Conservation (phyloP, 345 rosid species). For the Eucalyptus tenuipes region DNA sequence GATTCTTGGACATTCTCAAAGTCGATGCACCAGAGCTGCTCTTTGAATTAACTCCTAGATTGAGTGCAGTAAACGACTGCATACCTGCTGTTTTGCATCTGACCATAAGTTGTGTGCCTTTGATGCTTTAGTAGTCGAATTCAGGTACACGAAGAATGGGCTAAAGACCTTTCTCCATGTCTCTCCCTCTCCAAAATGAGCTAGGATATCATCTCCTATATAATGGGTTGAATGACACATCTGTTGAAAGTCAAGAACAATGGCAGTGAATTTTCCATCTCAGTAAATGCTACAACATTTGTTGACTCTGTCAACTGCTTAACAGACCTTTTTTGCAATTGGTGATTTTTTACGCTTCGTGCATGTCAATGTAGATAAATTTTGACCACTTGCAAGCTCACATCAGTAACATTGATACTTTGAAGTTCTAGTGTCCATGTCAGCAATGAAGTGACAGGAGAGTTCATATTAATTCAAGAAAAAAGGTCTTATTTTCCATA, state of each 20-base stretch:
- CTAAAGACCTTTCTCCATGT: slow-evolving; percentile 32
- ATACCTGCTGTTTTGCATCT: slow-evolving; percentile 26
- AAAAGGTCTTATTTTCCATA: neutral
- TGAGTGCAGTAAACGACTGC: neutral
- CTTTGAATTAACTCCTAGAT: neutral
- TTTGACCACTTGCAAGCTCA: neutral
- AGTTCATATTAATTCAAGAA: neutral
- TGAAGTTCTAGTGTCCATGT: neutral
- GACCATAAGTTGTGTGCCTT: slow-evolving; percentile 17
- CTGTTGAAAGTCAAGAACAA: neutral
- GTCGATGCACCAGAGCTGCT: neutral
- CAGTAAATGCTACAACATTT: neutral
- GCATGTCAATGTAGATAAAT: neutral
- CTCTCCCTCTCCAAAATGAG: slow-evolving; percentile 24
- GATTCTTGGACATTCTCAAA: neutral
- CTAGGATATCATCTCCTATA: slow-evolving; percentile 13
- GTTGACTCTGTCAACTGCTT: neutral
- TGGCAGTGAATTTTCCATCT: neutral
- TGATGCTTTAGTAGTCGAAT: slow-evolving; percentile 13
- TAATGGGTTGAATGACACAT: slow-evolving; percentile 20
- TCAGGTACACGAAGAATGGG: slow-evolving; percentile 24
- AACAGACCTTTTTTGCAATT: neutral
- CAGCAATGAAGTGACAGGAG: neutral
- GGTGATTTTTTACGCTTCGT: neutral
- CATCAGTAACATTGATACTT: neutral